phyloP scores from a whole-genome alignment of 2,329 filamentous ascomycete genomes.

The Microcyclosporella mali region DNA sequence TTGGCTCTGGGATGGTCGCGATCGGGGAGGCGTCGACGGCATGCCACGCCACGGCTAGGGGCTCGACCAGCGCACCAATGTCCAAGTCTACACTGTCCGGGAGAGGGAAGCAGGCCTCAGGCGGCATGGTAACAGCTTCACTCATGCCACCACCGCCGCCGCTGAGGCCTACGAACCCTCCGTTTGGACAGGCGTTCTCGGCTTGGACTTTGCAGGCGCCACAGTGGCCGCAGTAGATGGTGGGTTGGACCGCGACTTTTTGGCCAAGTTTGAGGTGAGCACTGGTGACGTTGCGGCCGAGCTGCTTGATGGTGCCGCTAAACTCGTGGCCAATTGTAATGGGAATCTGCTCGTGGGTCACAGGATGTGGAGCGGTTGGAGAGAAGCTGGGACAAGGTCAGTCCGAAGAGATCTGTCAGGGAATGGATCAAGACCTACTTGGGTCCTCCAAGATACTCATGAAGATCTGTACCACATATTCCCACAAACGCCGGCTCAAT shows the following conservation, averaged over 20 bases:
- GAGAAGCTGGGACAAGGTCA: slow-evolving; percentile 35
- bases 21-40: slow-evolving; percentile 49
- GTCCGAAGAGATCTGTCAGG: not conserved
- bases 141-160: slow-evolving; percentile 52
- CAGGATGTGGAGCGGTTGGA: slow-evolving; percentile 48
- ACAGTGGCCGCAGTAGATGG: slow-evolving; percentile 53
- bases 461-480: slow-evolving; percentile 43
- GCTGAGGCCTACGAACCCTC: slow-evolving; percentile 42
- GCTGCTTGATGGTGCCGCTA: slow-evolving; percentile 52
- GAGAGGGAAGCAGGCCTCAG: slow-evolving; percentile 44
- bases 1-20: slow-evolving; percentile 36
- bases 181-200: slow-evolving; percentile 54
- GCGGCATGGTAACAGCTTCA: slow-evolving; percentile 48
- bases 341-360: slow-evolving; percentile 53
- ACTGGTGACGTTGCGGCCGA: slow-evolving; percentile 39
- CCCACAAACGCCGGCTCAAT: slow-evolving; percentile 44
- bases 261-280: slow-evolving; percentile 48
- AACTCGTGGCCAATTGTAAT: slow-evolving; percentile 61
- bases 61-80: slow-evolving; percentile 56
- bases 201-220: slow-evolving; percentile 48
- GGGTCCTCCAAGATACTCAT: slow-evolving; percentile 33
- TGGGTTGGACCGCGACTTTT: slow-evolving; percentile 55
- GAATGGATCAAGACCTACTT: slow-evolving; percentile 20
- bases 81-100: slow-evolving; percentile 49
- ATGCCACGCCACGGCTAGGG: slow-evolving; percentile 60